A percentile compares a stretch with the other conserved stretches of the same genome.
Conservation (phyloP, 345 rosid genomes). For the Aegle marmelos region DNA sequence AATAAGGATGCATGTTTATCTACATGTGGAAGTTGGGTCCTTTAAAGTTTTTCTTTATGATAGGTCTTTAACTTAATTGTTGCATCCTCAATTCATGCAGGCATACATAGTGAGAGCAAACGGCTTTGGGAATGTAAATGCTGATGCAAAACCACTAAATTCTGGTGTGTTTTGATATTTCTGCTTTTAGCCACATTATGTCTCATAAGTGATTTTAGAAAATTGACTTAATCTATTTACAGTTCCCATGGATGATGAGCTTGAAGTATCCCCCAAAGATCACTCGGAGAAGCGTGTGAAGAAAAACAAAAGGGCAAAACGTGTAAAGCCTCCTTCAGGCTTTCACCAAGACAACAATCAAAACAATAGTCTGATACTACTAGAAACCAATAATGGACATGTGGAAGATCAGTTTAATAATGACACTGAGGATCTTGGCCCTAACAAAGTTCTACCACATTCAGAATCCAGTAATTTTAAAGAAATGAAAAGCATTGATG, state of each 20-base stretch:
- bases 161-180: slow-evolving; percentile 21
- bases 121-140: slow-evolving; percentile 13
- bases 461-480: slow-evolving; percentile 27
- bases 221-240: slow-evolving; percentile 3
- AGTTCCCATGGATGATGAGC: slow-evolving; percentile 12
- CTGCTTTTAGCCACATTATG: neutral
- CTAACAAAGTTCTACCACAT: slow-evolving; percentile 10
- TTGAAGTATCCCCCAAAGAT: neutral
- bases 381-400: slow-evolving; percentile 5
- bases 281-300: neutral
- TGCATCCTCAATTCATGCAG: slow-evolving; percentile 11
- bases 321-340: slow-evolving; percentile 4
- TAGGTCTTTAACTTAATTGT: neutral
- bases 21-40: neutral
- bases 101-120: slow-evolving; percentile 38
- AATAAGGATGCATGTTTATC: neutral
- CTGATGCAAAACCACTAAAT: slow-evolving; percentile 16
- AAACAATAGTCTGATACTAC: slow-evolving; percentile 17
- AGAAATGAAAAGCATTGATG: slow-evolving; percentile 22
- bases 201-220: neutral
- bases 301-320: slow-evolving; percentile 6
- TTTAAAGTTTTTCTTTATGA: neutral
- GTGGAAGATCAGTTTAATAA: slow-evolving; percentile 4
- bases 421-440: neutral
- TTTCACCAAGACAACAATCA: slow-evolving; percentile 14